Evolutionary conservation across 352 stramenopile genomes (phyloP), one percentile per base, ranked within the genome.

Genomic region (Globisporangium acanthophoron): DNA sequence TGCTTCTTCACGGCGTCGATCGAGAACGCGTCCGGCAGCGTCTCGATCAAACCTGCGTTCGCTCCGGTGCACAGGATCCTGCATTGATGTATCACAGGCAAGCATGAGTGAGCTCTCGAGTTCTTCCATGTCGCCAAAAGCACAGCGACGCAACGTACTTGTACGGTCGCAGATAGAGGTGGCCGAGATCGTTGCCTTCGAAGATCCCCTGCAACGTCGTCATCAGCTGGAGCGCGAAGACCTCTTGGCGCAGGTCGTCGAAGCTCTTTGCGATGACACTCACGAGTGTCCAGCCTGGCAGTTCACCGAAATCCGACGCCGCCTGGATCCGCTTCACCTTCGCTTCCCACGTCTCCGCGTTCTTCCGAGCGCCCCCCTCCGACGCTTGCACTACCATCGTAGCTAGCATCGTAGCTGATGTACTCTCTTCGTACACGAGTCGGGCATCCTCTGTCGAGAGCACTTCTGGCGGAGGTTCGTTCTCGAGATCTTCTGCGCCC

Each of bases 21-120:
- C 24, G 90, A 98, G 46, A 97, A 80, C 20, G 92, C 73, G 73
- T 98, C 92, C 8, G 78, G 77, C 15, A 98, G 76, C 53, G 87
- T 92, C 72, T 98, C 88, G 58, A 98, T 96, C 21, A 98, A 79
- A 18, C 92, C 94, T n/a, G 88, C 91, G 24, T 82, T 85, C 12
- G 80, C 62, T 31, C 84, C 79, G 2, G 93, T 98, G 35, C 84
- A 87, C 37, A 98, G 64, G 51, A 98, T 97, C 13, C 69, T 76
- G 55, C 37, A 37, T 20, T 8, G 49, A 45, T 5, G 16, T 18
- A 53, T 16, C 15, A 16, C 24, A 27, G 5, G n/a, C 20, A 39
- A 11, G 46, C 18, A 39, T 12, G 31, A 27, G 24, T 48, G 15
- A 27, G 16, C 16, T 35, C 20, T 3, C 50, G 35, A 18, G 6